A percentile compares a stretch with the other conserved stretches of the same genome.
Evolutionary conservation across 345 rosid genomes (phyloP).

Genomic region (Eucalyptus rudis): DNA sequence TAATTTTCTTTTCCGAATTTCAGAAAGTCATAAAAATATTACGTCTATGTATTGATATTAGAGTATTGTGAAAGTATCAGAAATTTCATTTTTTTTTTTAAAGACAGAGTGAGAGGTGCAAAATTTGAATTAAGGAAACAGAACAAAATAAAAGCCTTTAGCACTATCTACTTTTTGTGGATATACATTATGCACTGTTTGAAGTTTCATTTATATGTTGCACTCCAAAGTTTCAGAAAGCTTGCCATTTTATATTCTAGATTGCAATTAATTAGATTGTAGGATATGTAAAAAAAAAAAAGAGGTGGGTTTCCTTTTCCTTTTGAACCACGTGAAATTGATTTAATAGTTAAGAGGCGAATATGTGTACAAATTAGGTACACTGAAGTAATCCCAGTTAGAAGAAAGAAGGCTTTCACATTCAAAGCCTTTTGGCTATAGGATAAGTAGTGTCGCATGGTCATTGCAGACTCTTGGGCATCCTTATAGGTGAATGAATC

Average conservation of each 20-base stretch:
- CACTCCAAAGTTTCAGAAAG: neutral
- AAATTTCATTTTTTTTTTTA: neutral
- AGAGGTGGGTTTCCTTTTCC: neutral
- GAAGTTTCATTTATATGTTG: neutral
- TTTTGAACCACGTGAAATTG: neutral
- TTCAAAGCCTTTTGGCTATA: too few relatives aligned
- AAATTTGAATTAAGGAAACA: neutral
- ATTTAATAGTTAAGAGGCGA: neutral
- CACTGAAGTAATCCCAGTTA: neutral
- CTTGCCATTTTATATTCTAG: neutral
- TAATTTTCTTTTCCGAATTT: neutral
- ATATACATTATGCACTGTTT: neutral
- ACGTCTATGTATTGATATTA: neutral
- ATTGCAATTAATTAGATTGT: neutral
- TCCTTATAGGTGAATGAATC: too few relatives aligned
- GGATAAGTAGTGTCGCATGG: rapidly evolving
- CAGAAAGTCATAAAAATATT: neutral
- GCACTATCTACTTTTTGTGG: neutral
- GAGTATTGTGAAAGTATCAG: neutral
- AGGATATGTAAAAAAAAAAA: neutral
- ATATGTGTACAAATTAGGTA: neutral
- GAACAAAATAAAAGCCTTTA: neutral
- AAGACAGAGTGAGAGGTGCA: neutral
- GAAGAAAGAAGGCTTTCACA: too few relatives aligned
- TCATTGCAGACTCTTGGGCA: too few relatives aligned